Conservation (phyloP, 1,284 basidiomycete species). For the Stygiomarasmius scandens region DNA sequence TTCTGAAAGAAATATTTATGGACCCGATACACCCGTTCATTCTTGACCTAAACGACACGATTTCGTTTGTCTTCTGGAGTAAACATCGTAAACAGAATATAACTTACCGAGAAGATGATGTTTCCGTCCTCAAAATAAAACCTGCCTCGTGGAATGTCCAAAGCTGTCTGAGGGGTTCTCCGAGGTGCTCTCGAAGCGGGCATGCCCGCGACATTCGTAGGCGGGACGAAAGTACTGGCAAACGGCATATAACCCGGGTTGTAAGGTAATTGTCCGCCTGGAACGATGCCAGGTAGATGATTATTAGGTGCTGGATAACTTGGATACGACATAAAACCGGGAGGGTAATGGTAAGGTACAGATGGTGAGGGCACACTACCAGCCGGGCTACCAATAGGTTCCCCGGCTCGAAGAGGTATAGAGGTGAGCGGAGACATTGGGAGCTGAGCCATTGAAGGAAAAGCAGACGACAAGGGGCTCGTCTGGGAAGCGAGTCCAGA, state of each 20-base stretch:
- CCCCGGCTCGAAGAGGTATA: neutral
- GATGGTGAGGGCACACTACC: neutral
- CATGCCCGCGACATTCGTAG: too few relatives aligned
- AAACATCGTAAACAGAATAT: too few relatives aligned
- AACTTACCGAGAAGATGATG: conserved; percentile 2
- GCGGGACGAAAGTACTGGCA: too few relatives aligned
- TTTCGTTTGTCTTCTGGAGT: too few relatives aligned
- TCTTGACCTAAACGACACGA: conserved; percentile 25
- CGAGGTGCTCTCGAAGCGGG: too few relatives aligned
- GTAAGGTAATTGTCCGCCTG: too few relatives aligned
- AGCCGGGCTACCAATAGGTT: neutral
- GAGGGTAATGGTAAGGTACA: neutral
- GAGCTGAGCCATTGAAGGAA: neutral
- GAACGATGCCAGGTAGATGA: too few relatives aligned
- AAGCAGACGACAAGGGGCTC: neutral
- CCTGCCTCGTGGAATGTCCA: neutral
- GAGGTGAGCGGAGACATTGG: neutral
- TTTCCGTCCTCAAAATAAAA: conserved; percentile 9
- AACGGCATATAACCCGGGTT: neutral
- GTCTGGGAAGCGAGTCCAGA: neutral
- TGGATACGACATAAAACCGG: neutral
- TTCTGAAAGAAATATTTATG: conserved; percentile 34
- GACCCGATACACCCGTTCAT: conserved; percentile 26
- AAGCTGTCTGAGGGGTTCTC: neutral
- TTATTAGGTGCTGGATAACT: too few relatives aligned